Evolutionary conservation across 257 asterid species (phyloP).

Genomic region (Paraleonurus japonicus): DNA sequence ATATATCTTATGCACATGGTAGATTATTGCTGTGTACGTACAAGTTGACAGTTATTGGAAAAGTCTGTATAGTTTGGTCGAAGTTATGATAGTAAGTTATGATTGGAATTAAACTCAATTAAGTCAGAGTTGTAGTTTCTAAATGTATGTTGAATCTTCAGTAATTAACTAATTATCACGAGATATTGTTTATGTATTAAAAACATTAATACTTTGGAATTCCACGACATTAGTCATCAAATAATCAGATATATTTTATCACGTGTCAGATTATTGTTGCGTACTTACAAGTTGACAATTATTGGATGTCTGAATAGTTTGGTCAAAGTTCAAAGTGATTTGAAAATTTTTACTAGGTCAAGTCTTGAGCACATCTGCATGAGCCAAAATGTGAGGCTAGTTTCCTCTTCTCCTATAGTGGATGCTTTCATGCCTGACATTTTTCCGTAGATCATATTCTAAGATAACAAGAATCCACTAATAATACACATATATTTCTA

Average conservation of each 20-base stretch:
- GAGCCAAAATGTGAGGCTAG: constrained; percentile 10
- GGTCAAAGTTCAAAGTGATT: background rate
- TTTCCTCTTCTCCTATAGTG: background rate
- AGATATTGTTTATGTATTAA: constrained; percentile 3
- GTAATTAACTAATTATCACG: background rate
- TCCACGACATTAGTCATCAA: background rate
- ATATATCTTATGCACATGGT: background rate
- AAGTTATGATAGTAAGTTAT: no score
- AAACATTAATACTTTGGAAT: background rate
- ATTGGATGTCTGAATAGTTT: background rate
- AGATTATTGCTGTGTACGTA: background rate
- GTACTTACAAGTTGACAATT: background rate
- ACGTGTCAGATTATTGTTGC: no score
- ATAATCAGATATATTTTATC: background rate
- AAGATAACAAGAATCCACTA: constrained; percentile 3
- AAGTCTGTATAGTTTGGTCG: constrained; percentile 1
- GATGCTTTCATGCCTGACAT: background rate
- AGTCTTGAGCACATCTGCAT: background rate
- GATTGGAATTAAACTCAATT: background rate
- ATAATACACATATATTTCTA: background rate
- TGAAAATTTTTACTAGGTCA: background rate
- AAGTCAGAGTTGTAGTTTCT: background rate
- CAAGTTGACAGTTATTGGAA: background rate
- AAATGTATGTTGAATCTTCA: constrained; percentile 14
- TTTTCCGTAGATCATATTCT: background rate